phyloP scores from a whole-genome alignment of 495 filamentous ascomycete species.

The Penicillium samsonianum region DNA sequence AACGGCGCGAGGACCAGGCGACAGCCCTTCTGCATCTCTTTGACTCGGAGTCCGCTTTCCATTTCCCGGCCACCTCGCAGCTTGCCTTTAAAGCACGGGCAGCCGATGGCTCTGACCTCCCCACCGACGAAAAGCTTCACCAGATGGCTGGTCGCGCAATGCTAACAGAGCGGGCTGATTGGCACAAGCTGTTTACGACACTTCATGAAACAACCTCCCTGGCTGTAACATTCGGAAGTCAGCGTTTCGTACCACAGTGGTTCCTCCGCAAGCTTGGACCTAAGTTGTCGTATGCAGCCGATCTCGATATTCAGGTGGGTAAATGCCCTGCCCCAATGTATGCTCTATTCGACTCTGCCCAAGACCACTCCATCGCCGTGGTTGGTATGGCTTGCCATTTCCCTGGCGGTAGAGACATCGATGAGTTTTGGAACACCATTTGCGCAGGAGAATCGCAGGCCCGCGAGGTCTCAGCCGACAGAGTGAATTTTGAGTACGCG shows the following conservation, averaged over 20 bases:
- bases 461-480: constrained; percentile 32
- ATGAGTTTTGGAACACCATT: constrained; percentile 41
- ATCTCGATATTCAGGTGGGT: constrained; percentile 4
- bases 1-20: neutral
- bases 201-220: constrained; percentile 6
- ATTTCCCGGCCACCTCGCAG: constrained; percentile 36
- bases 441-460: constrained; percentile 38
- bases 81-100: constrained; percentile 18
- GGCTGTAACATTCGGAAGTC: constrained; percentile 35
- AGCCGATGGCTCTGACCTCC: constrained; percentile 12
- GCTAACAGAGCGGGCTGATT: constrained; percentile 35
- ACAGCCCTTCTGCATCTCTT: neutral
- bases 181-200: constrained; percentile 33
- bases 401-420: constrained; percentile 41
- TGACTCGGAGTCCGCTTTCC: constrained; percentile 25
- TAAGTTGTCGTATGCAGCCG: constrained; percentile 23
- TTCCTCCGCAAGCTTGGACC: constrained; percentile 27
- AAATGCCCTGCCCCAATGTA: neutral
- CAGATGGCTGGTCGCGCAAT: constrained; percentile 35
- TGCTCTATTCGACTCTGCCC: neutral
- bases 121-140: constrained; percentile 22
- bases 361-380: constrained; percentile 39
- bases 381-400: constrained; percentile 47
- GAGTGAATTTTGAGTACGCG: constrained; percentile 19
- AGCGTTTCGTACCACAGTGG: constrained; percentile 37